Percentiles rank a stretch among this genome's conserved stretches.
These are phyloP conservation scores for Eucalyptus pauciflora DNA, from an alignment of 345 rosid species.

Conservation along the genomic window DNA sequence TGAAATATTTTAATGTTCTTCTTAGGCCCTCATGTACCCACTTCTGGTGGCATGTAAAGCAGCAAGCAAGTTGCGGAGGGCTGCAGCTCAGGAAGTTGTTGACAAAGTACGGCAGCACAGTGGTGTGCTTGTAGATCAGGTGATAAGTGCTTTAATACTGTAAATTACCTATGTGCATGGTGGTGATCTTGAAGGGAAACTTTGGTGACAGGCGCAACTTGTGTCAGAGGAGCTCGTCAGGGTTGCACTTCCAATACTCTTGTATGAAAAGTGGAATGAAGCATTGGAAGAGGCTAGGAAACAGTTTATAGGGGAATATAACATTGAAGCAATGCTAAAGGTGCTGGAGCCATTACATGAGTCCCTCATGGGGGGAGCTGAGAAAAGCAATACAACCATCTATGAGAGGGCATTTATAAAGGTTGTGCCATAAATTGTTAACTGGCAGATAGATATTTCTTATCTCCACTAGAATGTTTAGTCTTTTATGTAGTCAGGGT, in stretches of 20 bases:
- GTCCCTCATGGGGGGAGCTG: constrained; percentile 81
- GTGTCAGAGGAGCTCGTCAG: constrained; percentile 89
- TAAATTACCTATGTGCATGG: not conserved
- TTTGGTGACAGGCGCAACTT: constrained; percentile 68
- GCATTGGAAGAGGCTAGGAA: constrained; percentile 98
- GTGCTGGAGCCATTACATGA: constrained; percentile 88
- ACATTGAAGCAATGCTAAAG: constrained; percentile 92
- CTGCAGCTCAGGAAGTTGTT: constrained; percentile 98
- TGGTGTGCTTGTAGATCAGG: constrained; percentile 96
- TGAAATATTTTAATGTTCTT: not conserved
- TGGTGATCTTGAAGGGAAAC: not conserved
- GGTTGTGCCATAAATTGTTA: constrained; percentile 20
- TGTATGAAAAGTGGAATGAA: constrained; percentile 99
- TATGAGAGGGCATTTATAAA: constrained; percentile 93
- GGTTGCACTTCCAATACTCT: constrained; percentile 70
- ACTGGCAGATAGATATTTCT: not conserved
- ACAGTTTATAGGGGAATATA: constrained; percentile 82
- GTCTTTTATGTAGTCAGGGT: not conserved
- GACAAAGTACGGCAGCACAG: constrained; percentile 97
- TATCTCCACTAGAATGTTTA: not conserved
- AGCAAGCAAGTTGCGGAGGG: constrained; percentile 80
- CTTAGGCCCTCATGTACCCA: constrained; percentile 98
- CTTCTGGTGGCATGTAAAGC: constrained; percentile 99
- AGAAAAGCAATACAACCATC: constrained; percentile 57
- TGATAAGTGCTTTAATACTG: not conserved